Evolutionary conservation across 306 rosid genomes (phyloP).

Genomic region (Luffa aegyptiaca): DNA sequence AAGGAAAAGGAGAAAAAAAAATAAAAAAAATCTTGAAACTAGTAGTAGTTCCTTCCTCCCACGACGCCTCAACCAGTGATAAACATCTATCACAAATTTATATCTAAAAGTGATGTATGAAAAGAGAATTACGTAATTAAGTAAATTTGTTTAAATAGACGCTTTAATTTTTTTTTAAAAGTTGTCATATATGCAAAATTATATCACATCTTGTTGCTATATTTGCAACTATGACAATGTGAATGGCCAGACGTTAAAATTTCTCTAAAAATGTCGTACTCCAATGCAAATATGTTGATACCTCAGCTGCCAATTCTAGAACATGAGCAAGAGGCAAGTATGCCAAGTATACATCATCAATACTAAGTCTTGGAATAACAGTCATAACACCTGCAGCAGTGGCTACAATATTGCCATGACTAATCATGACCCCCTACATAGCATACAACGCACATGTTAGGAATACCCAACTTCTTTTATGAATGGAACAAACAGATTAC

Average conservation of each 20-base stretch:
- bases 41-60: background rate
- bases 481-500: background rate
- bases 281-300: slow-evolving; percentile 12
- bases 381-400: slow-evolving; percentile 70
- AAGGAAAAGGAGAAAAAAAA: too few relatives aligned
- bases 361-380: slow-evolving; percentile 51
- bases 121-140: too few relatives aligned
- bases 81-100: too few relatives aligned
- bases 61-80: too few relatives aligned
- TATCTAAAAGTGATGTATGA: too few relatives aligned
- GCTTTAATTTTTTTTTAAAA: too few relatives aligned
- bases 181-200: too few relatives aligned
- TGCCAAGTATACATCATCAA: slow-evolving; percentile 71
- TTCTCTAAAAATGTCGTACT: background rate
- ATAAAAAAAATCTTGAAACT: background rate
- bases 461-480: background rate
- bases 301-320: slow-evolving; percentile 96
- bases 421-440: slow-evolving; percentile 87
- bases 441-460: slow-evolving; percentile 9
- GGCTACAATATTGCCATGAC: slow-evolving; percentile 83
- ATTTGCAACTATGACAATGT: background rate
- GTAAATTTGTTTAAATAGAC: too few relatives aligned
- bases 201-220: background rate
- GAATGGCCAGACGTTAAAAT: background rate
- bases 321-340: slow-evolving; percentile 94